These are phyloP conservation scores for Podospora conica DNA, from an alignment of 495 filamentous ascomycete species.

Conservation along the genomic window DNA sequence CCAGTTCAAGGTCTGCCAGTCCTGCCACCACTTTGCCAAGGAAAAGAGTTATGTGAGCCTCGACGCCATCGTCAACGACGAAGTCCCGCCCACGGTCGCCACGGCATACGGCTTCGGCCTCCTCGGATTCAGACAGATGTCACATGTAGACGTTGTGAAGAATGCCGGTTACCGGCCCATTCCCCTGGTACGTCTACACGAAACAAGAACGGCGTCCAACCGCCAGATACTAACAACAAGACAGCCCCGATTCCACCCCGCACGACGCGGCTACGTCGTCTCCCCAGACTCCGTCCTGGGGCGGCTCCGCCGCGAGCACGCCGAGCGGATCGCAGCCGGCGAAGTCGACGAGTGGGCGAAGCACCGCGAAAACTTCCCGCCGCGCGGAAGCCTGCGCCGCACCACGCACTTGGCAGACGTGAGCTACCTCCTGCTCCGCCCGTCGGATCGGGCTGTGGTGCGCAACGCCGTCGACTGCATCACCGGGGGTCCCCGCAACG, in stretches of 20 bases:
- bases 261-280: neutral
- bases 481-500: neutral
- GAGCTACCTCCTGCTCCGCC: too few species aligned
- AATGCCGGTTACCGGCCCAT: slow-evolving; percentile 34
- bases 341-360: neutral
- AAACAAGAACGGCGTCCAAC: too few species aligned
- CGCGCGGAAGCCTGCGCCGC: neutral
- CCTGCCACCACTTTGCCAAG: slow-evolving; percentile 40
- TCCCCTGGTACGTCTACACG: slow-evolving; percentile 24
- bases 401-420: neutral
- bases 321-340: neutral
- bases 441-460: too few species aligned
- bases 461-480: neutral
- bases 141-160: slow-evolving; percentile 26
- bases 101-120: slow-evolving; percentile 39
- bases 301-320: neutral
- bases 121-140: slow-evolving; percentile 22
- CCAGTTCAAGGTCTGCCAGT: slow-evolving; percentile 45
- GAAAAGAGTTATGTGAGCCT: slow-evolving; percentile 46
- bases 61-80: slow-evolving; percentile 41
- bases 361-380: neutral
- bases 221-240: too few species aligned
- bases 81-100: slow-evolving; percentile 36
- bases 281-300: neutral
- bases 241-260: neutral